Base-by-base conservation (phyloP, 1,139 yeast species). In the Hyphopichia burtonii region DNA sequence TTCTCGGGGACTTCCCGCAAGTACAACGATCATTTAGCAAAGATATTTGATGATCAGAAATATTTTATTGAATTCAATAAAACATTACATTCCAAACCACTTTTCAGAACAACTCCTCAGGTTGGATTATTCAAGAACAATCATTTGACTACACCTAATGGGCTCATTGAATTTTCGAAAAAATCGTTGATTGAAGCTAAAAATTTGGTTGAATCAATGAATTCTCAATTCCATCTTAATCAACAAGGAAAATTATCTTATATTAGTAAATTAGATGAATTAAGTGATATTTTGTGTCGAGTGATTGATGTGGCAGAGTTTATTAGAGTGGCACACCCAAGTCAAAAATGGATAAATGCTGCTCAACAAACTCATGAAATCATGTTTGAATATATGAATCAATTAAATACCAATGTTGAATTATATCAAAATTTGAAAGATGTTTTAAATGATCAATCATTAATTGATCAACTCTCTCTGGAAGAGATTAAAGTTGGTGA, bases 271-370 rank as follows among this genome's bases (percentile, higher is more conserved):
- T 66, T 93, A 46, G 99, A 93, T 60, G 82, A 90, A 50, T 67
- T 94, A 35, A 86, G 96, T 54, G 99, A 93, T 59, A 78, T 86
- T 17, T 65, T 93, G 35, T 93, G 99, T 59, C 79, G 96, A 46
- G 98, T 89, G 8, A 91, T 93, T 36, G 99, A 93, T 61, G 79
- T 91, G 42, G 94, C 96, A 22, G 99, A 93, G 52, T 93, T 93
- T 63, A 81, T 94, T 22, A 72, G 99, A 41, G 91, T 90, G 39
- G 82, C 85, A 1, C 98, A 93, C 59, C 97, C 98, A 0, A 78
- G 83, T 48, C 70, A 71, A 40, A 66, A 71, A 34, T 89, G 88
- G 76, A 75, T 85, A 3, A 74, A 73, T 38, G 94, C 93, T 1
- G 96, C 99, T 1, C 96, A 93, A 55, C 76, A 78, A 41, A 86